Conservation (phyloP, 352 stramenopile genomes). For the Globisporangium rhizosaccharum region DNA sequence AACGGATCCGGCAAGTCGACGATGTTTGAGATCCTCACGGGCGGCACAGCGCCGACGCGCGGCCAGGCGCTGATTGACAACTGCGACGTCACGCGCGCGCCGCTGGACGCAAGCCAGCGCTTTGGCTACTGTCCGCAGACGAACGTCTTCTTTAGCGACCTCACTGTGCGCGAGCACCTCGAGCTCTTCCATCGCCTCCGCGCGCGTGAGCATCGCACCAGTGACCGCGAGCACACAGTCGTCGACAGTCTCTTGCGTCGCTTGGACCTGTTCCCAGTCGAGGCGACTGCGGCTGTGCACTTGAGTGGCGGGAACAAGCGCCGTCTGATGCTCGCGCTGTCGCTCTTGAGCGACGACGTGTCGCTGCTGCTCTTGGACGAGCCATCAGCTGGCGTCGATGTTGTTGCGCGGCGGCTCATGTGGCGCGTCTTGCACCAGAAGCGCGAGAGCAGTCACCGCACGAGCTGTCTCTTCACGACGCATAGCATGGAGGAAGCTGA, state of each 20-base stretch:
- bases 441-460: conserved; percentile 30
- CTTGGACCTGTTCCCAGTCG: conserved; percentile 61
- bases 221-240: conserved; percentile 20
- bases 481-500: conserved; percentile 86
- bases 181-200: conserved; percentile 64
- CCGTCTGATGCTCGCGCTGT: conserved; percentile 69
- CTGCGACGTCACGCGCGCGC: conserved; percentile 51
- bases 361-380: conserved; percentile 74
- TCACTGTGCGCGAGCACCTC: conserved; percentile 73
- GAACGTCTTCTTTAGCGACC: conserved; percentile 68
- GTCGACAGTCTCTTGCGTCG: conserved; percentile 42
- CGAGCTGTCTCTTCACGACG: conserved; percentile 79
- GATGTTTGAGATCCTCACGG: conserved; percentile 95
- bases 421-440: conserved; percentile 74
- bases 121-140: conserved; percentile 82
- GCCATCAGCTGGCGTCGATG: conserved; percentile 74
- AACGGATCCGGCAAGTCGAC: conserved; percentile 97
- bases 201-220: conserved; percentile 20
- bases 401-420: conserved; percentile 73
- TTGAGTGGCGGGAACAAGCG: conserved; percentile 83
- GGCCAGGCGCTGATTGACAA: conserved; percentile 53
- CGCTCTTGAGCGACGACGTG: conserved; percentile 60
- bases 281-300: conserved; percentile 43
- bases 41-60: conserved; percentile 71
- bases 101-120: conserved; percentile 39